phyloP scores from a whole-genome alignment of 345 rosid species.

The Psidium guajava region DNA sequence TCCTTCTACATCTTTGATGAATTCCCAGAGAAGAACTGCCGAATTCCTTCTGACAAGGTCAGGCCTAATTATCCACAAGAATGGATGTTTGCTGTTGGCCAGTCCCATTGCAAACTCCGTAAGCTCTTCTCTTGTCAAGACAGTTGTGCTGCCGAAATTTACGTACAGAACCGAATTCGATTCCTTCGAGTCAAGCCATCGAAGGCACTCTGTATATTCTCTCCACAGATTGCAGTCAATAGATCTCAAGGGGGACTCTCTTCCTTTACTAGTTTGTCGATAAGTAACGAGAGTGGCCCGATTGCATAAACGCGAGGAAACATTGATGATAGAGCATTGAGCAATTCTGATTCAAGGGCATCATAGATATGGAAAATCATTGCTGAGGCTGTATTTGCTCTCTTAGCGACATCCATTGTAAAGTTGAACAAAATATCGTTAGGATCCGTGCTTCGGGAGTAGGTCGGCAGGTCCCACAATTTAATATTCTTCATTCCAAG shows the following conservation, averaged over 20 bases:
- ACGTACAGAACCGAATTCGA: neutral
- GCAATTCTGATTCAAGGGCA: neutral
- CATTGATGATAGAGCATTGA: neutral
- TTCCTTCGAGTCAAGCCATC: neutral
- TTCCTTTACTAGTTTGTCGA: neutral
- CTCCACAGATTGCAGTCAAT: neutral
- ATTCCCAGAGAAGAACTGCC: neutral
- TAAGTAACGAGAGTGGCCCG: neutral
- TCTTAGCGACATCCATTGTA: neutral
- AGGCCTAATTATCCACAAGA: conserved; percentile 1
- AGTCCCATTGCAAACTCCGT: neutral
- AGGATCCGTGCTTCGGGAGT: conserved; percentile 3
- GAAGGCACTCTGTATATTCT: neutral
- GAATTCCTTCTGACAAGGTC: neutral
- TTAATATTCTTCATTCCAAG: conserved; percentile 7
- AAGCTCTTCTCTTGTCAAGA: neutral
- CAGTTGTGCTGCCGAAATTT: neutral
- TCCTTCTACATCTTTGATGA: neutral
- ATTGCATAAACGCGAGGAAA: neutral
- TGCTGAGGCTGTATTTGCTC: neutral
- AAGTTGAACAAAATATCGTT: conserved; percentile 3
- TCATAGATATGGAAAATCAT: neutral
- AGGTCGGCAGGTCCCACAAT: conserved; percentile 5
- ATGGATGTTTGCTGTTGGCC: neutral
- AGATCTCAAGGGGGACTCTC: neutral